phyloP scores from a whole-genome alignment of 2,329 filamentous ascomycete genomes.

The Didymellaceae sp. region DNA sequence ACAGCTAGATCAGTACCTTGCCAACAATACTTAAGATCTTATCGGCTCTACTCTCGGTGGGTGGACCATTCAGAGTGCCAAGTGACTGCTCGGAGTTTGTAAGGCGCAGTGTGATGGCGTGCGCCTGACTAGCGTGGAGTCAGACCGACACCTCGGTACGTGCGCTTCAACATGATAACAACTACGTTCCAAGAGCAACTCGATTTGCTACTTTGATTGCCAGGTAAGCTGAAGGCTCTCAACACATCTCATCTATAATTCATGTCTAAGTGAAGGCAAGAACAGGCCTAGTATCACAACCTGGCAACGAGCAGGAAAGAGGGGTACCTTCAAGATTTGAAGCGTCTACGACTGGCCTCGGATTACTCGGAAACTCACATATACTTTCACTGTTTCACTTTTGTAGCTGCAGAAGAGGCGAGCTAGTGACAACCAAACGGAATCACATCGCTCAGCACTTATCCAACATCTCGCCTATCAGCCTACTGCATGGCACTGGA shows the following conservation, averaged over 20 bases:
- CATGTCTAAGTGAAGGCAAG: too few species aligned
- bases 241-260: too few species aligned
- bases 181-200: neutral
- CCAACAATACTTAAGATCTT: too few species aligned
- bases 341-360: neutral
- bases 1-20: neutral
- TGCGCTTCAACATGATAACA: neutral
- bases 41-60: too few species aligned
- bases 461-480: neutral
- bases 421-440: too few species aligned
- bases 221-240: too few species aligned
- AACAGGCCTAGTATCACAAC: neutral
- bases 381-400: too few species aligned
- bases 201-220: neutral
- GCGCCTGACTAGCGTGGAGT: constrained; percentile 8
- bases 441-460: too few species aligned
- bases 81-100: too few species aligned
- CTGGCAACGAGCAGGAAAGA: constrained; percentile 1
- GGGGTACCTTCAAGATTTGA: constrained; percentile 4
- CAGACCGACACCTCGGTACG: constrained; percentile 7
- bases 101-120: too few species aligned
- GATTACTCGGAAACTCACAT: neutral
- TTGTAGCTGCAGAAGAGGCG: too few species aligned
- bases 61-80: too few species aligned
- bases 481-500: neutral